These are phyloP conservation scores for Fusarium lateritium DNA, from an alignment of 2,329 filamentous ascomycete species.

Conservation along the genomic window DNA sequence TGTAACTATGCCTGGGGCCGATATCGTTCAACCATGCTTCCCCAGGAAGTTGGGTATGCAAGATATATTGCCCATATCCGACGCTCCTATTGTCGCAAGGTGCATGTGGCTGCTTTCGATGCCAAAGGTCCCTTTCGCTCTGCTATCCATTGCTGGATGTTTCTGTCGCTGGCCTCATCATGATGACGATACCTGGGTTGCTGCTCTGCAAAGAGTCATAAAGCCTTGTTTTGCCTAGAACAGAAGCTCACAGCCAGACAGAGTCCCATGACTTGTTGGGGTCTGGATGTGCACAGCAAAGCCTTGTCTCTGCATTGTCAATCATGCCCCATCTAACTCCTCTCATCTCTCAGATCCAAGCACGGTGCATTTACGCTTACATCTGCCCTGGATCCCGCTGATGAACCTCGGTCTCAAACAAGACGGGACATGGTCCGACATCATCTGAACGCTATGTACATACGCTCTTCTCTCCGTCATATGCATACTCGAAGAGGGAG, in stretches of 20 bases:
- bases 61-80: constrained; percentile 37
- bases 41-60: constrained; percentile 41
- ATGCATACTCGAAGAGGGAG: constrained; percentile 15
- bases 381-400: constrained; percentile 20
- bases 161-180: constrained; percentile 15
- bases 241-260: background rate
- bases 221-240: background rate
- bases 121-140: background rate
- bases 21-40: constrained; percentile 21
- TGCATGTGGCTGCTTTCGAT: constrained; percentile 4
- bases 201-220: background rate
- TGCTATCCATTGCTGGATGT: background rate
- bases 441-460: constrained; percentile 24
- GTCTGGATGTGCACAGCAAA: constrained; percentile 21
- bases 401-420: constrained; percentile 37
- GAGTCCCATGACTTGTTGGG: constrained; percentile 26
- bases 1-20: constrained; percentile 17
- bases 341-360: constrained; percentile 29
- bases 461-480: constrained; percentile 20
- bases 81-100: constrained; percentile 30
- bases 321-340: constrained; percentile 28
- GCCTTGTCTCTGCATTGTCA: constrained; percentile 31
- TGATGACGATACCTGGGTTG: constrained; percentile 2
- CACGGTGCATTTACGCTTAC: constrained; percentile 1
- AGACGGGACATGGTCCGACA: constrained; percentile 13